Conservation (phyloP, 768 basidiomycete species). For the Agaricus blazei region DNA sequence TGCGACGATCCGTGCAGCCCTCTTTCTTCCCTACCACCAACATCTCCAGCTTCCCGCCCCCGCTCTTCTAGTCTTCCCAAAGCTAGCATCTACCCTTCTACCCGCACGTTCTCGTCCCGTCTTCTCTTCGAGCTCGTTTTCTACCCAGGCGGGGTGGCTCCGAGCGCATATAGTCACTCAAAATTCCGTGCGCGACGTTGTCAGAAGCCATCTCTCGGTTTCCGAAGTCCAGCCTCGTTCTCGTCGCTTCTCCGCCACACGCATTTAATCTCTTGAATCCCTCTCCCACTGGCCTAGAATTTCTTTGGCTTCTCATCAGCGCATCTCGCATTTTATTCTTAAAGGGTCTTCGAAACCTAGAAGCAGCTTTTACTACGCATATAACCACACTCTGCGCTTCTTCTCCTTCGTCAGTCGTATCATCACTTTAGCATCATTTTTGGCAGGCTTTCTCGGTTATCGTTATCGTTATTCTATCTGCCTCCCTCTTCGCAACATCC, state of each 20-base stretch:
- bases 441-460: neutral
- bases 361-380: conserved; percentile 6
- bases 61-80: conserved; percentile 4
- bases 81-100: conserved; percentile 6
- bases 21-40: conserved; percentile 11
- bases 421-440: neutral
- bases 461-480: conserved; percentile 9
- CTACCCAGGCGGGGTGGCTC: neutral
- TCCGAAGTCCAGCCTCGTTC: neutral
- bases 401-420: neutral
- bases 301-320: conserved; percentile 3
- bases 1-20: neutral
- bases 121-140: neutral
- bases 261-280: neutral
- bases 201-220: neutral
- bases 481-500: neutral
- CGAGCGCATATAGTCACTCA: conserved; percentile 8
- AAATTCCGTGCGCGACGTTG: neutral
- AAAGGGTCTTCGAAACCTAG: conserved; percentile 1
- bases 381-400: conserved; percentile 1
- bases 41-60: conserved; percentile 1
- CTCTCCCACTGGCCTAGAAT: neutral
- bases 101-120: neutral
- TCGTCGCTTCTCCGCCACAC: conserved; percentile 5
- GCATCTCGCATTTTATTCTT: neutral